Conservation (phyloP, 108 stramenopile genomes). For the Pseudonitzschia multistriata region DNA sequence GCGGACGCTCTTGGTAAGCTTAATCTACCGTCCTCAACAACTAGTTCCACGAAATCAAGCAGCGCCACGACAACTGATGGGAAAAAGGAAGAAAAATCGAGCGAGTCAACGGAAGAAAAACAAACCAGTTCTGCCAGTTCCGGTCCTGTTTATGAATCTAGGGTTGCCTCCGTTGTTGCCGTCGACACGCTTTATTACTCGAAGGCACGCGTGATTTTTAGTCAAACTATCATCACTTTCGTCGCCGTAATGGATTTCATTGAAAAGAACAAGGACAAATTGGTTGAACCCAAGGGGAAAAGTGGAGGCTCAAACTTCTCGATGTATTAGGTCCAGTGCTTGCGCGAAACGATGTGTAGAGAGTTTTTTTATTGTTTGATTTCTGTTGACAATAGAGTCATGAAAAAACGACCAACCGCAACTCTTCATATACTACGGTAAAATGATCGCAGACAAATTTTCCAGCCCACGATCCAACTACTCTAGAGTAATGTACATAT, state of each 20-base stretch:
- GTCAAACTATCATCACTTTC: constrained; percentile 4
- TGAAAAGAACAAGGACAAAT: constrained; percentile 72
- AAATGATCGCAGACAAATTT: no score
- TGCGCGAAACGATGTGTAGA: no score
- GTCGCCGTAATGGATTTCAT: constrained; percentile 41
- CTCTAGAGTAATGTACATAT: no score
- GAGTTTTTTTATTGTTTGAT: no score
- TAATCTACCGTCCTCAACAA: constrained; percentile 37
- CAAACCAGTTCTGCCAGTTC: constrained; percentile 12
- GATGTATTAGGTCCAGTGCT: constrained; percentile 6
- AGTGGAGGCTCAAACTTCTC: constrained; percentile 33
- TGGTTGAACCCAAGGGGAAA: constrained; percentile 61
- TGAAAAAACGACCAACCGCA: no score
- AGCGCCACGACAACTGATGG: constrained; percentile 43
- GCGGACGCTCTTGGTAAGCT: constrained; percentile 75
- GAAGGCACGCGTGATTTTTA: constrained; percentile 29
- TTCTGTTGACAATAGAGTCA: no score
- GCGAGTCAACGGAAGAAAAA: constrained; percentile 48
- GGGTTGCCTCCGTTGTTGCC: constrained; percentile 40
- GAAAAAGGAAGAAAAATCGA: constrained; percentile 43
- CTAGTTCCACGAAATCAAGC: constrained; percentile 31
- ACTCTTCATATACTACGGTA: no score
- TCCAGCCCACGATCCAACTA: no score
- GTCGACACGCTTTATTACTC: constrained; percentile 54
- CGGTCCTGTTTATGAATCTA: constrained; percentile 27